These are phyloP conservation scores for Crithidia expoeki DNA, from an alignment of 208 protist genomes.

Conservation along the genomic window DNA sequence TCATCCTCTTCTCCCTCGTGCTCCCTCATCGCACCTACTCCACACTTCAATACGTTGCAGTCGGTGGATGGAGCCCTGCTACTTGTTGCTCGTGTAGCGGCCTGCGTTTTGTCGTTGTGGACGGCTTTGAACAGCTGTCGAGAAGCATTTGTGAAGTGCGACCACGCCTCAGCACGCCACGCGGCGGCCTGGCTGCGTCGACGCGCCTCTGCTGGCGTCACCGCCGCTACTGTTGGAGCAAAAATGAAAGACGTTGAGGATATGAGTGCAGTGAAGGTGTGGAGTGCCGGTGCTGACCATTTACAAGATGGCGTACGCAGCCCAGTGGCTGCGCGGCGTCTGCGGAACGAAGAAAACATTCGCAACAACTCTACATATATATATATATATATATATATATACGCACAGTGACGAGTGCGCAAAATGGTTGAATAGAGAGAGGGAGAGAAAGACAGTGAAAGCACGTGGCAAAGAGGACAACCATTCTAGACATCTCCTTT, in stretches of 20 bases:
- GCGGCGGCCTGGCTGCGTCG: not conserved
- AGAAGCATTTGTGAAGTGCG: conserved; percentile 20
- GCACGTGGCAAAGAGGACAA: too few species aligned
- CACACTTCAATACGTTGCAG: too few species aligned
- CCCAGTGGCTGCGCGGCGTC: not conserved
- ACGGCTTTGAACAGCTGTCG: conserved; percentile 23
- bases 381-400: too few species aligned
- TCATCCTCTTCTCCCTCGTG: conserved; percentile 10
- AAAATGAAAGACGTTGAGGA: not conserved
- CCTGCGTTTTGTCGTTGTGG: not conserved
- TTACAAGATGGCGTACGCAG: not conserved
- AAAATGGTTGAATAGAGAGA: too few species aligned
- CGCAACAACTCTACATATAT: too few species aligned
- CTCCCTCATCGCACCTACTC: not conserved
- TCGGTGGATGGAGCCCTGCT: too few species aligned
- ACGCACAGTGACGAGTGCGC: too few species aligned
- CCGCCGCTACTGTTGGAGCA: too few species aligned
- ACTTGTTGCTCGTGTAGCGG: too few species aligned
- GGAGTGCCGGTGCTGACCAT: not conserved
- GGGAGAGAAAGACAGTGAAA: too few species aligned
- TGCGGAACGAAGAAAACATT: conserved; percentile 11
- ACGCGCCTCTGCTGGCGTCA: not conserved
- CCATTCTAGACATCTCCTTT: too few species aligned
- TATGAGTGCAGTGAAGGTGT: not conserved
- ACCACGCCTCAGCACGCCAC: conserved; percentile 24